Base-by-base conservation (phyloP, 1,139 yeast genomes). In the Geotrichum histeridarum region DNA sequence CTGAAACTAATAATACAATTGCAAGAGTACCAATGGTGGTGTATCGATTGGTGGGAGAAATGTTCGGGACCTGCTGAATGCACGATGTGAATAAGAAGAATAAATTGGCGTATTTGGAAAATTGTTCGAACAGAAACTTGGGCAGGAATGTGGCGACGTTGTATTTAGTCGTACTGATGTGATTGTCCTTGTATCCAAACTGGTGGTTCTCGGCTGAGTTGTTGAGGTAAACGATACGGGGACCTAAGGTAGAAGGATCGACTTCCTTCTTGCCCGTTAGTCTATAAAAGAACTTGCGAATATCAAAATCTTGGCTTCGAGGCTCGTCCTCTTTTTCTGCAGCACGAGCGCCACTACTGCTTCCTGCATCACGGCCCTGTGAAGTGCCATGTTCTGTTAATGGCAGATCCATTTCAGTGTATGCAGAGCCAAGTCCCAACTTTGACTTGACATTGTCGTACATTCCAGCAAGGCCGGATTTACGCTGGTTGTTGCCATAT, bases 21-120 rank as follows among this genome's bases (percentile, higher is more conserved):
- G 84, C 71, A 59, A 94, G 77, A 0, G 99, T 94, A 41, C 96
- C 95, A 55, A 93, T 87, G 0, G 99, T 94, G 7, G 99, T 94
- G 67, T 83, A 94, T 71, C 97, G 76, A 70, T 93, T 94, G 0
- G 99, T 94, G 4, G 99, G 99, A 0, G 97, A 84, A 3, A 93
- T 98, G 61, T 85, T 81, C 4, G 99, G 99, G 12, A 94, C 98
- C 69, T 94, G 99, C 73, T 94, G 99, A 62, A 94, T 93, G 43
- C 82, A 78, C 3, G 98, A 86, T 0, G 99, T 94, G 74, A 89
- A 88, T 53, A 94, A 73, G 70, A 94, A 94, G 71, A 94, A 94
- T 69, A 94, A 75, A 67, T 94, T 94, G 31, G 99, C 98, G 69
- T 94, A 94, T 69, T 93, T 94, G 59, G 97, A 87, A 70, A 94